phyloP scores from a whole-genome alignment of 2,329 filamentous ascomycete genomes.

The Aspergillus sp. region DNA sequence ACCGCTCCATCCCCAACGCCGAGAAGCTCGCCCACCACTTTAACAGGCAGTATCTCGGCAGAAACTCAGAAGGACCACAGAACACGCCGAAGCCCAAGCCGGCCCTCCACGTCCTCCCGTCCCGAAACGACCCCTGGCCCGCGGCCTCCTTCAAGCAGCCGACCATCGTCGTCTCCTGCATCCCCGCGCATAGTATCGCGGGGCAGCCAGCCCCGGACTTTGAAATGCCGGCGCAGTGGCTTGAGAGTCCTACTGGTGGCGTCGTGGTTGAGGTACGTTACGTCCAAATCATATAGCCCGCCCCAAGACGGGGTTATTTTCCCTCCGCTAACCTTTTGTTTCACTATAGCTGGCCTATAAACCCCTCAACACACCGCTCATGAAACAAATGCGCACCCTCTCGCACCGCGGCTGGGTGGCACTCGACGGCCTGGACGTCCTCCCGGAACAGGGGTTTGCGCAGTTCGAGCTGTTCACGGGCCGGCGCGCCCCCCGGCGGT shows the following conservation, averaged over 20 bases:
- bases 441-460: slow-evolving; percentile 32
- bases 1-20: slow-evolving; percentile 27
- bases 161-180: slow-evolving; percentile 30
- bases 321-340: too few species aligned
- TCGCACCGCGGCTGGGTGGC: slow-evolving; percentile 32
- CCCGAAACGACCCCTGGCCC: slow-evolving; percentile 25
- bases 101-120: slow-evolving; percentile 19
- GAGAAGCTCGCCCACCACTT: slow-evolving; percentile 28
- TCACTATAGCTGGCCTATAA: slow-evolving; percentile 29
- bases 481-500: slow-evolving; percentile 27
- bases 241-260: slow-evolving; percentile 31
- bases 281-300: too few species aligned
- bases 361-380: slow-evolving; percentile 29
- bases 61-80: too few species aligned
- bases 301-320: too few species aligned
- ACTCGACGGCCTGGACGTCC: slow-evolving; percentile 30
- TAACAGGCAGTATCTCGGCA: slow-evolving; percentile 24
- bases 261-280: slow-evolving; percentile 32
- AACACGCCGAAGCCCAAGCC: slow-evolving; percentile 10
- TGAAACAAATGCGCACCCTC: slow-evolving; percentile 27
- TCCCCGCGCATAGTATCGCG: slow-evolving; percentile 28
- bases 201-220: slow-evolving; percentile 28
- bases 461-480: slow-evolving; percentile 33
- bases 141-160: slow-evolving; percentile 25
- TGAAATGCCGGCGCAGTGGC: slow-evolving; percentile 27